Evolutionary conservation across 1,139 yeast species (phyloP).

Genomic region (Yamadazyma taylorii): DNA sequence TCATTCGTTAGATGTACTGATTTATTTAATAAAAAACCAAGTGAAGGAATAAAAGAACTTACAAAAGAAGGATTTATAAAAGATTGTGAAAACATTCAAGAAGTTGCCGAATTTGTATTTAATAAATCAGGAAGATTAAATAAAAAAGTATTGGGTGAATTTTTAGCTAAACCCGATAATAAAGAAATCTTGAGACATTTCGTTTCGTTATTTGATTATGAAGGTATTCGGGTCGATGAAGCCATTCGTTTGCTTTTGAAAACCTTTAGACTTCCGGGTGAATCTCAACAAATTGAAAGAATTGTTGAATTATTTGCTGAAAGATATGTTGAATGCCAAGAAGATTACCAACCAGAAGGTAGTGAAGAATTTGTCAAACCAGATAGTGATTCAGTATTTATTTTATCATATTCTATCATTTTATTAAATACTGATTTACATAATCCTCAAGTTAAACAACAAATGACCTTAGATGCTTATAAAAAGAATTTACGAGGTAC

Average conservation of each 20-base stretch:
- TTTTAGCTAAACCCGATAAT: constrained; percentile 74
- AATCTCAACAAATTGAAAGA: constrained; percentile 93
- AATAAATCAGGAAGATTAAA: constrained; percentile 79
- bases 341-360: constrained; percentile 16
- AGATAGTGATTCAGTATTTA: constrained; percentile 70
- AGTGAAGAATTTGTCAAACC: constrained; percentile 53
- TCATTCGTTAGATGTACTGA: constrained; percentile 75
- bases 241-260: constrained; percentile 82
- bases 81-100: constrained; percentile 50
- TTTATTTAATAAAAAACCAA: constrained; percentile 74
- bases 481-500: constrained; percentile 79
- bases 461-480: constrained; percentile 86
- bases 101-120: constrained; percentile 74
- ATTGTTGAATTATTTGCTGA: constrained; percentile 85
- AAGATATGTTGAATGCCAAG: constrained; percentile 65
- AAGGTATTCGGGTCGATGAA: constrained; percentile 83
- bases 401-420: constrained; percentile 72
- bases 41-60: constrained; percentile 66
- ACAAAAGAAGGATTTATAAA: constrained; percentile 64
- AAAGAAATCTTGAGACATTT: constrained; percentile 61
- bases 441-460: constrained; percentile 76
- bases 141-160: constrained; percentile 85
- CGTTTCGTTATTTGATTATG: constrained; percentile 71
- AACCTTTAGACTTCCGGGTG: constrained; percentile 93
- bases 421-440: constrained; percentile 79